Percentiles rank a stretch among this genome's conserved stretches.
phyloP scores from a whole-genome alignment of 768 basidiomycete genomes.

The Boletus fagicola region DNA sequence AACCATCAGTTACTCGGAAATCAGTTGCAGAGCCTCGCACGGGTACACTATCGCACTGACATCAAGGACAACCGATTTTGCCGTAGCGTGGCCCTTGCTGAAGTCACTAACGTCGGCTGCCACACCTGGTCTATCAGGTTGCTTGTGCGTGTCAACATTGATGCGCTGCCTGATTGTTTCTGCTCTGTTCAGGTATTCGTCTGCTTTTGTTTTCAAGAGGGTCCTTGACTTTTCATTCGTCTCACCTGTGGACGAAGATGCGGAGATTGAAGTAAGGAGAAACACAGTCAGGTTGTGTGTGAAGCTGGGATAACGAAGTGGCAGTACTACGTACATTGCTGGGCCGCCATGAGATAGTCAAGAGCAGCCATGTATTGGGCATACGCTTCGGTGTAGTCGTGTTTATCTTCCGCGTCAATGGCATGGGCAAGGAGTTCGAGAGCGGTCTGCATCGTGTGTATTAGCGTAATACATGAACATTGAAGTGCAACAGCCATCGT shows the following conservation, averaged over 20 bases:
- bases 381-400: conserved; percentile 90
- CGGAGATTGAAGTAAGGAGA: neutral
- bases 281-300: neutral
- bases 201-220: conserved; percentile 17
- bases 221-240: conserved; percentile 19
- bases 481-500: neutral
- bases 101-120: neutral
- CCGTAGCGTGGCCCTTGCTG: neutral
- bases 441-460: conserved; percentile 49
- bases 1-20: neutral
- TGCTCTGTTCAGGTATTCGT: conserved; percentile 22
- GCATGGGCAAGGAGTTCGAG: conserved; percentile 88
- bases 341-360: conserved; percentile 96
- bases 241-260: conserved; percentile 3
- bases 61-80: conserved; percentile 16
- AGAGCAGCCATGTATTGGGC: conserved; percentile 89
- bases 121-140: neutral
- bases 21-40: neutral
- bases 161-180: conserved; percentile 9
- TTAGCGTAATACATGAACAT: neutral
- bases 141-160: neutral
- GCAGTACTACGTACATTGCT: conserved; percentile 60
- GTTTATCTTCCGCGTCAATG: conserved; percentile 84
- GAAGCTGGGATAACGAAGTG: neutral
- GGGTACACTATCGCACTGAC: conserved; percentile 4